Evolutionary conservation across 1,284 basidiomycete species (phyloP).

Genomic region (Coniophora puteana): DNA sequence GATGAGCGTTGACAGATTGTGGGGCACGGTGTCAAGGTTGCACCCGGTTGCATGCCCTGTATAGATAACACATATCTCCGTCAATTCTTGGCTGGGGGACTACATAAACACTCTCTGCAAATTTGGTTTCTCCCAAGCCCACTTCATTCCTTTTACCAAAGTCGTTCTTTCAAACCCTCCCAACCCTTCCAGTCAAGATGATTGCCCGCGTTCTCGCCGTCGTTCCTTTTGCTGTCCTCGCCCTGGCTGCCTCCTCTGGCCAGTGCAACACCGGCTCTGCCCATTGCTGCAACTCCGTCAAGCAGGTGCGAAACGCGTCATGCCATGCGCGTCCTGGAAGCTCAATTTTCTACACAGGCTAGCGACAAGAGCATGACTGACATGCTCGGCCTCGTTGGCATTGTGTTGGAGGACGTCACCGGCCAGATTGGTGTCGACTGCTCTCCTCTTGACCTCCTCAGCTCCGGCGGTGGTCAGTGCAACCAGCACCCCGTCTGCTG

Average conservation of each 20-base stretch:
- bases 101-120: too few relatives aligned
- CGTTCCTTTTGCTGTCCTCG: constrained; percentile 16
- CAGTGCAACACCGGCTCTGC: constrained; percentile 12
- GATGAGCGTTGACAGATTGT: too few relatives aligned
- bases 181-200: constrained; percentile 8
- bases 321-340: background rate
- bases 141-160: too few relatives aligned
- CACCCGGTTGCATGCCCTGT: too few relatives aligned
- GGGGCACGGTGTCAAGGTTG: too few relatives aligned
- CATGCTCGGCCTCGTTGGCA: rapidly evolving
- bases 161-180: constrained; percentile 9
- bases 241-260: constrained; percentile 10
- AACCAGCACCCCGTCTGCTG: constrained; percentile 27
- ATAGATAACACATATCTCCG: too few relatives aligned
- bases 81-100: too few relatives aligned
- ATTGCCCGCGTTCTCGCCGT: constrained; percentile 20
- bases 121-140: too few relatives aligned
- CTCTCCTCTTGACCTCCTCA: constrained; percentile 2
- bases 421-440: constrained; percentile 8
- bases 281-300: constrained; percentile 11
- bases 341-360: background rate
- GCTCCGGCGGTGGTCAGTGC: constrained; percentile 11
- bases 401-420: constrained; percentile 1
- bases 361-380: background rate
- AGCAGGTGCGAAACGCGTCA: constrained; percentile 1